Evolutionary conservation across 768 basidiomycete species (phyloP).

Genomic region (Rhodotorula paludigena): DNA sequence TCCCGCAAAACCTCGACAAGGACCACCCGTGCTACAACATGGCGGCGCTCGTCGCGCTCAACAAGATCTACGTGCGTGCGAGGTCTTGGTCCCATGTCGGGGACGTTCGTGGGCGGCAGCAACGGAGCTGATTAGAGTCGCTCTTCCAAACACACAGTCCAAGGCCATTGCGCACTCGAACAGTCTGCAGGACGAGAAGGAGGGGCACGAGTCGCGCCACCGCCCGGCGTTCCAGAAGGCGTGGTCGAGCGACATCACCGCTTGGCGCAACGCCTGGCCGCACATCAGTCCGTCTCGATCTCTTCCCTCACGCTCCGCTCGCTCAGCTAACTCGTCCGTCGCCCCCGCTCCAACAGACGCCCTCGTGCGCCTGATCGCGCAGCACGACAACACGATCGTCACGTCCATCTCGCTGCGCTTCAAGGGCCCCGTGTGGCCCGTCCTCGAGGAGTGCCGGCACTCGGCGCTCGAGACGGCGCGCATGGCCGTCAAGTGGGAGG

Average conservation of each 20-base stretch:
- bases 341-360: background rate
- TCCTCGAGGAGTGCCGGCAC: constrained; percentile 23
- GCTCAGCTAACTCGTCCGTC: background rate
- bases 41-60: constrained; percentile 16
- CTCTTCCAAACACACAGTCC: constrained; percentile 4
- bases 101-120: too few relatives aligned
- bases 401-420: constrained; percentile 28
- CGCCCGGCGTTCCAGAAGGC: constrained; percentile 18
- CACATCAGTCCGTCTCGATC: constrained; percentile 6
- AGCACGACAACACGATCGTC: constrained; percentile 33
- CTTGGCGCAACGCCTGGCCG: constrained; percentile 13
- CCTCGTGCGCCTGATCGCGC: constrained; percentile 20
- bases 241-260: constrained; percentile 14
- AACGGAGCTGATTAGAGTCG: background rate
- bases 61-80: constrained; percentile 22
- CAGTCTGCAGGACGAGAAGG: constrained; percentile 9
- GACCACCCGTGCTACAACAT: constrained; percentile 18
- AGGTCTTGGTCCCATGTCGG: too few relatives aligned
- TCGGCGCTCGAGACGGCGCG: constrained; percentile 20
- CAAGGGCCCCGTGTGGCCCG: constrained; percentile 25
- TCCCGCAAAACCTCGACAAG: background rate
- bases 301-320: background rate
- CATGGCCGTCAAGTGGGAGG: constrained; percentile 11
- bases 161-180: constrained; percentile 29
- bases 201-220: constrained; percentile 7